phyloP scores from a whole-genome alignment of 2,329 filamentous ascomycete species.

The Alternaria gaisen region DNA sequence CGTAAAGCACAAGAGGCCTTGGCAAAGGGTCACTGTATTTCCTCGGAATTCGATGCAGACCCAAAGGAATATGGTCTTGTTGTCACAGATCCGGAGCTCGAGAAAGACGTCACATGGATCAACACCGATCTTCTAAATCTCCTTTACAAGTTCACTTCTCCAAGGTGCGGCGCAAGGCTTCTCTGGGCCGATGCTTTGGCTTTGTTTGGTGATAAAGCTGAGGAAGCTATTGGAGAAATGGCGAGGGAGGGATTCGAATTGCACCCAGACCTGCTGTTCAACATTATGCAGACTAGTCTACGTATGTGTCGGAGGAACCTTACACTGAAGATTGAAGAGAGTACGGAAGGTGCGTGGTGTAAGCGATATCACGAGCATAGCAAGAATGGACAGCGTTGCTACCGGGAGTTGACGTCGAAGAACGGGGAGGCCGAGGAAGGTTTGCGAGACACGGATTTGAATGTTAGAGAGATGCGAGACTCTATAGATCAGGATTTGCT shows the following conservation, averaged over 20 bases:
- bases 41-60: slow-evolving; percentile 14
- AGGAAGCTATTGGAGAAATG: slow-evolving; percentile 10
- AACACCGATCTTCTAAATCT: slow-evolving; percentile 20
- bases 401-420: slow-evolving; percentile 26
- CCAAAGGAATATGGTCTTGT: slow-evolving; percentile 18
- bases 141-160: slow-evolving; percentile 34
- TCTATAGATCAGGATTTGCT: neutral
- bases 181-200: slow-evolving; percentile 47
- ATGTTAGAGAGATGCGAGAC: neutral
- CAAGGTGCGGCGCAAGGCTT: slow-evolving; percentile 34
- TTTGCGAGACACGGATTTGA: neutral
- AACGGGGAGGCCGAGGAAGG: neutral
- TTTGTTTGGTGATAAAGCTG: slow-evolving; percentile 30
- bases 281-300: slow-evolving; percentile 39
- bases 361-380: slow-evolving; percentile 43
- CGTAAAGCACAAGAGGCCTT: neutral
- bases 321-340: slow-evolving; percentile 46
- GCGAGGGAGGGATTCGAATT: slow-evolving; percentile 1
- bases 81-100: slow-evolving; percentile 21
- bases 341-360: slow-evolving; percentile 40
- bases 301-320: slow-evolving; percentile 32
- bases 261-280: slow-evolving; percentile 29
- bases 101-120: slow-evolving; percentile 23
- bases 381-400: slow-evolving; percentile 32
- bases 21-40: neutral